Evolutionary conservation across 805 yeast genomes (phyloP).

Genomic region (Yarrowia sp.): DNA sequence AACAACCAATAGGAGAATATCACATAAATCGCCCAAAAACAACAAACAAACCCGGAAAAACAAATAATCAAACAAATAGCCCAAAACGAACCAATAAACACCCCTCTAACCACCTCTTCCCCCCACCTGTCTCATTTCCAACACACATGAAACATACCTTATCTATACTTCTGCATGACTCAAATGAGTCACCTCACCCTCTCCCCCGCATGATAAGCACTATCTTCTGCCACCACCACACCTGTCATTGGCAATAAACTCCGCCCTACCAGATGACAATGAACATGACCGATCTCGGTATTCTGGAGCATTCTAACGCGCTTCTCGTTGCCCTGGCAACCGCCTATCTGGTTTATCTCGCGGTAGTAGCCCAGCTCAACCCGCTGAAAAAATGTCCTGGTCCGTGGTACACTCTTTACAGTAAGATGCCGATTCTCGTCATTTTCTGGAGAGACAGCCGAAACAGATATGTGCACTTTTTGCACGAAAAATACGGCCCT

Average conservation of each 20-base stretch:
- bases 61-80: too few relatives aligned
- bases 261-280: not conserved
- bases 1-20: too few relatives aligned
- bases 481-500: conserved; percentile 59
- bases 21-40: too few relatives aligned
- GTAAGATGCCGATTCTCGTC: conserved; percentile 39
- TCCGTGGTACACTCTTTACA: conserved; percentile 15
- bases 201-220: not conserved
- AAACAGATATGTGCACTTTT: conserved; percentile 46
- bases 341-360: not conserved
- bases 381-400: conserved; percentile 15
- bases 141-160: not conserved
- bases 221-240: not conserved
- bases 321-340: not conserved
- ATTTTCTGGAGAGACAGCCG: conserved; percentile 49
- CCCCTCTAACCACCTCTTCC: not conserved
- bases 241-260: not conserved
- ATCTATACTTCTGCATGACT: not conserved
- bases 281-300: not conserved
- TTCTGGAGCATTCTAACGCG: not conserved
- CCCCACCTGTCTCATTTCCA: not conserved
- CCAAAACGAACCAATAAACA: not conserved
- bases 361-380: not conserved
- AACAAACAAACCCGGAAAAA: too few relatives aligned
- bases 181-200: not conserved